These are phyloP conservation scores for Colletotrichum falcatum DNA, from an alignment of 2,329 filamentous ascomycete genomes.

Conservation along the genomic window DNA sequence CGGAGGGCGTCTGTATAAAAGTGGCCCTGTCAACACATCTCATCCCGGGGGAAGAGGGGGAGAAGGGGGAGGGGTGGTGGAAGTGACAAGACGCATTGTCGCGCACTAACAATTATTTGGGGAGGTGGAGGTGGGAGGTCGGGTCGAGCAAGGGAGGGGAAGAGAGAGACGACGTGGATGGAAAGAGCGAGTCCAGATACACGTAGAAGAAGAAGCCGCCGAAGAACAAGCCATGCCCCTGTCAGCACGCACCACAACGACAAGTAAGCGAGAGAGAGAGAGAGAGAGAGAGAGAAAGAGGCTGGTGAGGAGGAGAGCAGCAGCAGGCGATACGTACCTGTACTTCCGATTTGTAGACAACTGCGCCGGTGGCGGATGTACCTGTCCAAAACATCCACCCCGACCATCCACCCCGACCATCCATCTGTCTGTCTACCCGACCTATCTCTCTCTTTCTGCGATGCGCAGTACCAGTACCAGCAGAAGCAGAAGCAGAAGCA, in stretches of 20 bases:
- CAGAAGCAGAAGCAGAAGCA: not conserved
- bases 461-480: not conserved
- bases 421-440: not conserved
- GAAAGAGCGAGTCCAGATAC: not conserved
- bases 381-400: not conserved
- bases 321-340: not conserved
- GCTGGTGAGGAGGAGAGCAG: constrained; percentile 1
- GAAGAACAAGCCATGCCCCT: constrained; percentile 32
- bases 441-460: not conserved
- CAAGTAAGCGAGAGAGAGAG: constrained; percentile 1
- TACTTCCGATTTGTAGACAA: not conserved
- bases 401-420: no score
- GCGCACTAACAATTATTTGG: constrained; percentile 41
- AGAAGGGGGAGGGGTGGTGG: not conserved
- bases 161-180: constrained; percentile 27
- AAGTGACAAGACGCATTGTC: constrained; percentile 29
- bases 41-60: constrained; percentile 1
- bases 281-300: not conserved
- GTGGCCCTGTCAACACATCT: constrained; percentile 33
- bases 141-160: constrained; percentile 36
- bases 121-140: constrained; percentile 13
- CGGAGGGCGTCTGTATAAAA: constrained; percentile 22
- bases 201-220: constrained; percentile 30
- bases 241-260: constrained; percentile 12
- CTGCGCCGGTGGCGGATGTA: not conserved